Percentiles rank a stretch among this genome's conserved stretches.
Conservation (phyloP, 1,284 basidiomycete genomes). For the Ustilago curta region DNA sequence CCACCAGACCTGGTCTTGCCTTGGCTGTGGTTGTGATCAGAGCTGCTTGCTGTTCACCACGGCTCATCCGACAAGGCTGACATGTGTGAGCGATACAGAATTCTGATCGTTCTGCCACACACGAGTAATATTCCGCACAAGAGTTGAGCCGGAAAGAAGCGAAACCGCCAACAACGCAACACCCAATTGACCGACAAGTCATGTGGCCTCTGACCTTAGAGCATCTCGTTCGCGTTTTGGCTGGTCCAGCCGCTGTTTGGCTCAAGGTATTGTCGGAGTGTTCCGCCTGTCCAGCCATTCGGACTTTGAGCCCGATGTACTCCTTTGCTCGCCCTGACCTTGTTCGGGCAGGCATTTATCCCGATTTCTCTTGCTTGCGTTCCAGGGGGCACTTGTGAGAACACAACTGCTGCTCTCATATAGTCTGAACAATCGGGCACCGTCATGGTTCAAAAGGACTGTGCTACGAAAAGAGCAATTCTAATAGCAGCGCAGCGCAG, state of each 20-base stretch:
- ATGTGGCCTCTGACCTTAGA: background rate
- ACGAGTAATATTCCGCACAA: constrained; percentile 1
- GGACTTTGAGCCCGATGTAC: constrained; percentile 23
- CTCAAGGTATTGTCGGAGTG: constrained; percentile 7
- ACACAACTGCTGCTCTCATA: too few species aligned
- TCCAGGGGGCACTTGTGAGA: too few species aligned
- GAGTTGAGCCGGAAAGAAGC: constrained; percentile 9
- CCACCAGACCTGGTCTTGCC: background rate
- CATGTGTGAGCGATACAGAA: background rate
- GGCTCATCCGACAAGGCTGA: background rate
- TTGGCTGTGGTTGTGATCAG: background rate
- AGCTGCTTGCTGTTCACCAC: background rate
- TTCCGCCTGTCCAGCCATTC: constrained; percentile 9
- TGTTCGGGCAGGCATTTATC: too few species aligned
- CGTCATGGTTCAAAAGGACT: too few species aligned
- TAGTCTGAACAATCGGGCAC: too few species aligned
- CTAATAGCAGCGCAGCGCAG: too few species aligned
- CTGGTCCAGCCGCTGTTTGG: background rate
- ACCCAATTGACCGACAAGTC: too few species aligned
- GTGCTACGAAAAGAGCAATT: too few species aligned
- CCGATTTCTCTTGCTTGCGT: too few species aligned
- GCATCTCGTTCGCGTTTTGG: constrained; percentile 1
- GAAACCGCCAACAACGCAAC: too few species aligned
- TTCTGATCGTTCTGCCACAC: background rate
- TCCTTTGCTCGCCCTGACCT: background rate